These are phyloP conservation scores for Paraphysoderma sedebokerense DNA, from an alignment of 371 early-diverging fungal genomes.

Conservation along the genomic window DNA sequence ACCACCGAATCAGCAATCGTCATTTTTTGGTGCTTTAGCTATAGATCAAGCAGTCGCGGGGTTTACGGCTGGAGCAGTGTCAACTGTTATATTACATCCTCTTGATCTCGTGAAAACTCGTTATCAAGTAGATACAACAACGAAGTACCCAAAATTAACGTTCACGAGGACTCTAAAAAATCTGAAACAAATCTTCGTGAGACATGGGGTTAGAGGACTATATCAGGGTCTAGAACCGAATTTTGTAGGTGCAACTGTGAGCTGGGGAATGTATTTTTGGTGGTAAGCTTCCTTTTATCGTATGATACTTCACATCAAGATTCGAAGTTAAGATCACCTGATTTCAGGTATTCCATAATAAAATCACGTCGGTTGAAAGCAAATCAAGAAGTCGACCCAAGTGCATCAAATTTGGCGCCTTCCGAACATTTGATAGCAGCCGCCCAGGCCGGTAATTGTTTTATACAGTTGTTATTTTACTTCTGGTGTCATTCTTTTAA, in stretches of 20 bases:
- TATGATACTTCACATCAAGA: not conserved
- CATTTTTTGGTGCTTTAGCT: not conserved
- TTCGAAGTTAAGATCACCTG: too few species aligned
- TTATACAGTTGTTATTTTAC: not conserved
- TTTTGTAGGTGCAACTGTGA: conserved; percentile 74
- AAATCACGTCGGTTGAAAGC: not conserved
- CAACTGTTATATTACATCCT: conserved; percentile 71
- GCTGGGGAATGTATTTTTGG: conserved; percentile 92
- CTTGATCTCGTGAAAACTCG: conserved; percentile 83
- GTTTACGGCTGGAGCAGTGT: conserved; percentile 63
- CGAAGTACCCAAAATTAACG: not conserved
- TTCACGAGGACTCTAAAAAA: not conserved
- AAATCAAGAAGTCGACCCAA: not conserved
- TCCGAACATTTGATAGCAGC: conserved; percentile 67
- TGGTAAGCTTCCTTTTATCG: conserved; percentile 39
- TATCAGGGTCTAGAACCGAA: conserved; percentile 83
- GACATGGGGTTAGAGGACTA: conserved; percentile 45
- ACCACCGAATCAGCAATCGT: not conserved
- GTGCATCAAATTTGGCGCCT: conserved; percentile 11
- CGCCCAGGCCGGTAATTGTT: conserved; percentile 38
- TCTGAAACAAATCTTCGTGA: not conserved
- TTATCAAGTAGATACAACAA: conserved; percentile 34
- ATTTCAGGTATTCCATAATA: not conserved
- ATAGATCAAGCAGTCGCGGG: conserved; percentile 79
- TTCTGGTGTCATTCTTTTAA: not conserved